Conservation (phyloP, 2,329 filamentous ascomycete genomes). For the Lecanicillium sp. region DNA sequence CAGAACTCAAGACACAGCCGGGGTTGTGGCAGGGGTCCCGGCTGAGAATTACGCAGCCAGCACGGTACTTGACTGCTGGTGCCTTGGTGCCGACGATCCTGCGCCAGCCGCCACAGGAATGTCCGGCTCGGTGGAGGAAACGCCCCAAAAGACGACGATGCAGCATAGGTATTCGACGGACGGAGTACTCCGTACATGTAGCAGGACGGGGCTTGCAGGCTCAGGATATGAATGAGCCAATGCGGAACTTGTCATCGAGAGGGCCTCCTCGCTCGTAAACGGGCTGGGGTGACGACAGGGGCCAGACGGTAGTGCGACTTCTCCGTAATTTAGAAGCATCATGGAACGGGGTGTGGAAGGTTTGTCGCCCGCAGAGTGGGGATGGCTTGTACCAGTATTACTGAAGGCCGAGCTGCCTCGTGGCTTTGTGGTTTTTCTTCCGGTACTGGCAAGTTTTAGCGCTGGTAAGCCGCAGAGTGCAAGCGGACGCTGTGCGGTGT, state of each 20-base stretch:
- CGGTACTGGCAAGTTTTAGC: no score
- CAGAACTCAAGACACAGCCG: background rate
- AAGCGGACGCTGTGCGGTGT: background rate
- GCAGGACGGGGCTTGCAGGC: no score
- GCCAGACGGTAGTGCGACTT: background rate
- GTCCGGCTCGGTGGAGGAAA: no score
- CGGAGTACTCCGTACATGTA: no score
- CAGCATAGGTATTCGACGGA: no score
- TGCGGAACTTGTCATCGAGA: no score
- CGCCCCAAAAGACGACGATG: no score
- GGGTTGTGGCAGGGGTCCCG: background rate
- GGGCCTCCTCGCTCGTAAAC: no score
- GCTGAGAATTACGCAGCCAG: background rate
- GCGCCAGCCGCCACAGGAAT: background rate
- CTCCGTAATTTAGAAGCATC: background rate
- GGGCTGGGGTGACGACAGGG: conserved; percentile 3
- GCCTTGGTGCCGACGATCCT: conserved; percentile 1
- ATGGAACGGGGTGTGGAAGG: conserved; percentile 8
- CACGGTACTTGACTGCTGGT: background rate
- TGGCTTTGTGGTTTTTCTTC: no score
- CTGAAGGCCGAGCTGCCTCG: no score
- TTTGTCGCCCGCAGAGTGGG: conserved; percentile 8
- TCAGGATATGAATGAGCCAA: background rate
- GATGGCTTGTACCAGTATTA: no score
- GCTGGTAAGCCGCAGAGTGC: no score